Conservation (phyloP, 1,139 yeast genomes). For the Nakaseomyces glabratus region DNA sequence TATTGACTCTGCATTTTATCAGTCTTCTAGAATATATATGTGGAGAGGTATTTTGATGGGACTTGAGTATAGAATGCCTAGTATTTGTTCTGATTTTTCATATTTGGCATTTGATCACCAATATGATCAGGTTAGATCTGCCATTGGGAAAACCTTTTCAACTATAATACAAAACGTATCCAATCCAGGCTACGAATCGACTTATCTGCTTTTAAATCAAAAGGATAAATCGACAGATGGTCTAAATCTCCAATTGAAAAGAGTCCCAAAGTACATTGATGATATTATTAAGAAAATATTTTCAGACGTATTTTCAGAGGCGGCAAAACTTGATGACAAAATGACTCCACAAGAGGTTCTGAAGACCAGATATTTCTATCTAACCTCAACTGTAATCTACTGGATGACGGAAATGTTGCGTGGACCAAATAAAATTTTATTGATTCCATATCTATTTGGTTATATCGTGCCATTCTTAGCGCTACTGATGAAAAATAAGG, state of each 20-base stretch:
- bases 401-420: slow-evolving; percentile 26
- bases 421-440: slow-evolving; percentile 26
- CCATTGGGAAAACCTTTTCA: slow-evolving; percentile 58
- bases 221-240: slow-evolving; percentile 33
- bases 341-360: slow-evolving; percentile 31
- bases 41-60: slow-evolving; percentile 48
- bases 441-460: slow-evolving; percentile 36
- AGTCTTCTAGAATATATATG: slow-evolving; percentile 51
- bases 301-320: slow-evolving; percentile 5
- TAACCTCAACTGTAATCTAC: slow-evolving; percentile 30
- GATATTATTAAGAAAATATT: slow-evolving; percentile 35
- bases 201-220: slow-evolving; percentile 36
- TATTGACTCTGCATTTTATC: slow-evolving; percentile 51
- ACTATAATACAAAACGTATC: slow-evolving; percentile 47
- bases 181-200: slow-evolving; percentile 40
- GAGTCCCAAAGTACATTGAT: slow-evolving; percentile 25
- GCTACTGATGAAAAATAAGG: slow-evolving; percentile 60
- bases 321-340: slow-evolving; percentile 33
- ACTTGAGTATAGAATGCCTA: slow-evolving; percentile 50
- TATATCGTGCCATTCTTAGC: slow-evolving; percentile 66
- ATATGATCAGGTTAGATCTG: slow-evolving; percentile 68
- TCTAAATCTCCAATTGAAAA: slow-evolving; percentile 31
- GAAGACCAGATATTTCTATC: slow-evolving; percentile 33
- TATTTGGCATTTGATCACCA: slow-evolving; percentile 48
- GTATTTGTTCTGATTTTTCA: slow-evolving; percentile 41